phyloP scores from a whole-genome alignment of 805 yeast species.

The Candida verbasci region DNA sequence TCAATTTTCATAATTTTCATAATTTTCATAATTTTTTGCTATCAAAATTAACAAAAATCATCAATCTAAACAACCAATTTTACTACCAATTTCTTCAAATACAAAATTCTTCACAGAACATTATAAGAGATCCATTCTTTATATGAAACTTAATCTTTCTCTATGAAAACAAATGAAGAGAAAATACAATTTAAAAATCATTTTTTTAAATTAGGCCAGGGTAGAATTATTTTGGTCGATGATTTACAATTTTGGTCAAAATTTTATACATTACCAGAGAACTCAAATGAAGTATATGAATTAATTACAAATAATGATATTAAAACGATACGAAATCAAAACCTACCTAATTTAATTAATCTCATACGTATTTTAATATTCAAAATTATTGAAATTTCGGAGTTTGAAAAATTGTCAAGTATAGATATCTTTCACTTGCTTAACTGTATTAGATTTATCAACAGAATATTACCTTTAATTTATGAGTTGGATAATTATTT shows the following conservation, averaged over 20 bases:
- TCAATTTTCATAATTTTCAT: too few species aligned
- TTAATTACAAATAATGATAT: conserved; percentile 56
- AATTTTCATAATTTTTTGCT: conserved; percentile 1
- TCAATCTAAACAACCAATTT: too few species aligned
- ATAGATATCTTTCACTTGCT: conserved; percentile 37
- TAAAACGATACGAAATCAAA: conserved; percentile 53
- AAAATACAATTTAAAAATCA: conserved; percentile 56
- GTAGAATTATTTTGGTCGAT: conserved; percentile 25
- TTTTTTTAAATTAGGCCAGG: conserved; percentile 53
- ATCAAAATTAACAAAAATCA: neutral
- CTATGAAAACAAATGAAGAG: conserved; percentile 76
- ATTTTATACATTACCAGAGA: conserved; percentile 37
- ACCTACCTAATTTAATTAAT: conserved; percentile 52
- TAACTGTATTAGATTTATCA: conserved; percentile 61
- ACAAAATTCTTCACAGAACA: too few species aligned
- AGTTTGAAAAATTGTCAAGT: conserved; percentile 8
- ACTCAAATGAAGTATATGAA: conserved; percentile 54
- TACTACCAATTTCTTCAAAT: too few species aligned
- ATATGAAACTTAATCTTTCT: too few species aligned
- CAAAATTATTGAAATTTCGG: conserved; percentile 18
- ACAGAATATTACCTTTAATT: conserved; percentile 61
- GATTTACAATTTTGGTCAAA: conserved; percentile 26
- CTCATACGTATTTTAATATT: conserved; percentile 36
- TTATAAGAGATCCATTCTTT: too few species aligned
- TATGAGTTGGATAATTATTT: conserved; percentile 46